A percentile compares a stretch with the other conserved stretches of the same genome.
Conservation (phyloP, 2,329 filamentous ascomycete species). For the Chrysosporium keratinophilum region DNA sequence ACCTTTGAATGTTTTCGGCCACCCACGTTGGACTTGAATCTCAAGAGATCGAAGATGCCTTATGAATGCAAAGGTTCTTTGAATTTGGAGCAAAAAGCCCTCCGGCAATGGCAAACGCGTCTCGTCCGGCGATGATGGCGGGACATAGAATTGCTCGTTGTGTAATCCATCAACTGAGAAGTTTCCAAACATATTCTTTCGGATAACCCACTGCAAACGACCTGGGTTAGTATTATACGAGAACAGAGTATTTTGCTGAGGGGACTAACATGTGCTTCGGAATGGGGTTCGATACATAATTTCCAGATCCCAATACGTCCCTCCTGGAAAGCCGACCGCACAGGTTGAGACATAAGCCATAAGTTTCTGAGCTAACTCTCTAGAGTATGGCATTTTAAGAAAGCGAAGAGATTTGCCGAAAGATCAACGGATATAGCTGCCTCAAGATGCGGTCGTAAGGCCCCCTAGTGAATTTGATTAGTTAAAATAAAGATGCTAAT, state of each 20-base stretch:
- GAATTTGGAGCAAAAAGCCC: slow-evolving; percentile 9
- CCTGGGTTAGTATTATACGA: neutral
- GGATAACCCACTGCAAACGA: slow-evolving; percentile 1
- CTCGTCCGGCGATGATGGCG: slow-evolving; percentile 12
- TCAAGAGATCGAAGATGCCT: slow-evolving; percentile 7
- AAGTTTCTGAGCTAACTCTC: slow-evolving; percentile 10
- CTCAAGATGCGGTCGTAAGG: slow-evolving; percentile 10
- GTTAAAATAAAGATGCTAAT: neutral
- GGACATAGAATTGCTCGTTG: slow-evolving; percentile 3
- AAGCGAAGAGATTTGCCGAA: slow-evolving; percentile 3
- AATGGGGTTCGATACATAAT: neutral
- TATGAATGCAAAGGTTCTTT: slow-evolving; percentile 6
- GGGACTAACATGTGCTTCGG: neutral
- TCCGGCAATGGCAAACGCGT: slow-evolving; percentile 12
- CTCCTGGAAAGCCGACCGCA: neutral
- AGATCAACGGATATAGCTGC: slow-evolving; percentile 5
- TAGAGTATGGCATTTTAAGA: neutral
- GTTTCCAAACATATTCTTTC: neutral
- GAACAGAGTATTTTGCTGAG: neutral
- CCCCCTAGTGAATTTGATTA: slow-evolving; percentile 1
- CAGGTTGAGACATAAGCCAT: slow-evolving; percentile 8
- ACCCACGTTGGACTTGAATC: slow-evolving; percentile 6
- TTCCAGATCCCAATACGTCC: neutral
- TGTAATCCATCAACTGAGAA: slow-evolving; percentile 1
- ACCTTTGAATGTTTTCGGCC: slow-evolving; percentile 1